These are phyloP conservation scores for Saturnispora ahearnii DNA, from an alignment of 805 yeast genomes.

Conservation along the genomic window DNA sequence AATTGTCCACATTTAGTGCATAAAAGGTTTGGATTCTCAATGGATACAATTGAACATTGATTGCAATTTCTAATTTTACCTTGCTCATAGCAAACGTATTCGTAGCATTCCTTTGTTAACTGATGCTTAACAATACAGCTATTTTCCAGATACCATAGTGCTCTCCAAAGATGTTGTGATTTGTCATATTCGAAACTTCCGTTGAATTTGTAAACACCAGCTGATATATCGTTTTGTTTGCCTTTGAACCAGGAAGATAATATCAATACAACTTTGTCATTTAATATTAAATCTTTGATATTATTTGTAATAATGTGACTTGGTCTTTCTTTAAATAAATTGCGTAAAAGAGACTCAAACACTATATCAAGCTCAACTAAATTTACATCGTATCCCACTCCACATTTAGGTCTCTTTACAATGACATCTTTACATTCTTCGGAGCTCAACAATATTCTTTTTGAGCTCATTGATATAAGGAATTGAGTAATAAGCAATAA, in stretches of 20 bases:
- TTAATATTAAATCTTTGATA: background rate
- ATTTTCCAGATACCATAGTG: conserved; percentile 1
- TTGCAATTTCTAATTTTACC: background rate
- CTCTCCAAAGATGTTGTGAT: conserved; percentile 1
- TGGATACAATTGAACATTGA: background rate
- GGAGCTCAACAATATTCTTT: no score
- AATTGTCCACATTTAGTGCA: conserved; percentile 1
- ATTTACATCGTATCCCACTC: background rate
- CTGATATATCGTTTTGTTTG: background rate
- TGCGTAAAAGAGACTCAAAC: background rate
- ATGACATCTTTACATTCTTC: no score
- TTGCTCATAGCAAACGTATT: background rate
- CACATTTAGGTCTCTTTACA: background rate
- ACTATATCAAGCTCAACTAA: background rate
- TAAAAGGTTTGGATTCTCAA: background rate
- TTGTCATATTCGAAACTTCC: background rate
- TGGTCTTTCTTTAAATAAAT: background rate
- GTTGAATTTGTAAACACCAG: background rate
- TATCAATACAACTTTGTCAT: background rate
- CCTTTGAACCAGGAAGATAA: background rate
- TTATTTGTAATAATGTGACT: no score
- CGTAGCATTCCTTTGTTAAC: background rate
- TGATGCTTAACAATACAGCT: background rate
- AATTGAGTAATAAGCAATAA: no score
- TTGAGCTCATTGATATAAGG: no score